These are phyloP conservation scores for Chrysanthemum makinoi DNA, from an alignment of 129 eudicot genomes.

Conservation along the genomic window DNA sequence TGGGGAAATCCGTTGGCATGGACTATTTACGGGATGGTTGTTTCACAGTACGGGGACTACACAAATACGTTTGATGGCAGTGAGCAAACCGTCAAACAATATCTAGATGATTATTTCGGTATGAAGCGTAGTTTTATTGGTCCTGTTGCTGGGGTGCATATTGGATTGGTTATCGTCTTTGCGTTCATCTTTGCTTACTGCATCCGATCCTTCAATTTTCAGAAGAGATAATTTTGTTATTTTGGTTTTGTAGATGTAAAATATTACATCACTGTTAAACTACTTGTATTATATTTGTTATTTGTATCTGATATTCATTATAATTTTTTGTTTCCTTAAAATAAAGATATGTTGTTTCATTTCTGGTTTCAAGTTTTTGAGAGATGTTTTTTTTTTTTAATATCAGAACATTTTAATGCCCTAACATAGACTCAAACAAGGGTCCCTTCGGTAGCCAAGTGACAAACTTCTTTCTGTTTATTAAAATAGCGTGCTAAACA, in stretches of 20 bases:
- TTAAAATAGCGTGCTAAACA: neutral
- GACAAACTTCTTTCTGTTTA: too few relatives aligned
- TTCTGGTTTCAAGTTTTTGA: neutral
- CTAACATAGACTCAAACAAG: too few relatives aligned
- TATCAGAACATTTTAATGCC: too few relatives aligned
- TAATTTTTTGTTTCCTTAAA: too few relatives aligned
- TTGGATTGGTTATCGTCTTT: slow-evolving; percentile 33
- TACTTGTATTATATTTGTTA: too few relatives aligned
- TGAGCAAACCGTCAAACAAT: slow-evolving; percentile 6
- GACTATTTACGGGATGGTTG: slow-evolving; percentile 48
- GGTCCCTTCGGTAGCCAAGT: too few relatives aligned
- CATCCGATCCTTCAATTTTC: slow-evolving; percentile 44
- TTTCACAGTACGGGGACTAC: slow-evolving; percentile 46
- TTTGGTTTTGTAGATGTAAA: too few relatives aligned
- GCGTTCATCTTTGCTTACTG: slow-evolving; percentile 38
- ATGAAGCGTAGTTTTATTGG: slow-evolving; percentile 34
- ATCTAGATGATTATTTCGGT: slow-evolving; percentile 29
- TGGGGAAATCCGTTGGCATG: slow-evolving; percentile 48
- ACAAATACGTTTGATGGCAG: neutral
- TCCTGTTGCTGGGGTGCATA: slow-evolving; percentile 26
- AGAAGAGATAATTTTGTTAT: slow-evolving; percentile 29
- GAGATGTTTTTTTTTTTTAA: too few relatives aligned
- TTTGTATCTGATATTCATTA: too few relatives aligned
- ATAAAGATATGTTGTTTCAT: too few relatives aligned
- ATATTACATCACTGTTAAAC: too few relatives aligned